Evolutionary conservation across 192 early-diverging fungal genomes (phyloP).

Genomic region (Entomortierella parvispora): DNA sequence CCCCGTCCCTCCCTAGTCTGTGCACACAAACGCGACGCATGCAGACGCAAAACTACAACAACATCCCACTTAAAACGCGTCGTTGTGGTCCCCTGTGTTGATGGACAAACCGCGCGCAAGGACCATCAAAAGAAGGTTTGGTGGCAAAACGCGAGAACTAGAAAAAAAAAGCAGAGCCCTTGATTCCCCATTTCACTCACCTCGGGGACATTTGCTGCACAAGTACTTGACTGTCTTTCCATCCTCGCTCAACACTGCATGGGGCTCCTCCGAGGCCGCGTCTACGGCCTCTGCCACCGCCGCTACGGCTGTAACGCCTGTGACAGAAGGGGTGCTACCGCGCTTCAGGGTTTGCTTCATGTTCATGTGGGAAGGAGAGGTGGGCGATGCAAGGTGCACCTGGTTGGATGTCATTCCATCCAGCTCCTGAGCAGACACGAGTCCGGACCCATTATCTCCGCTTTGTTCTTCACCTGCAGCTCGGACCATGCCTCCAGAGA

Average conservation of each 20-base stretch:
- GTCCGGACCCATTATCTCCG: too few species aligned
- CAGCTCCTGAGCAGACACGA: slow-evolving; percentile 2
- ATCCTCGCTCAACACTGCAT: slow-evolving; percentile 38
- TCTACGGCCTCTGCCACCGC: neutral
- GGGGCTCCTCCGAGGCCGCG: slow-evolving; percentile 24
- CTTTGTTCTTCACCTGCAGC: neutral
- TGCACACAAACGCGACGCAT: too few species aligned
- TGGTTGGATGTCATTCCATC: neutral
- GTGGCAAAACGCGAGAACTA: too few species aligned
- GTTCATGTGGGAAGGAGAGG: neutral
- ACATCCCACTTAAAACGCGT: too few species aligned
- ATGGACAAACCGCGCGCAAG: too few species aligned
- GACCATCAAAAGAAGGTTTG: too few species aligned
- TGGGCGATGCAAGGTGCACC: neutral
- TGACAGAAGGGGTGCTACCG: neutral
- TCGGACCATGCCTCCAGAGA: slow-evolving; percentile 29
- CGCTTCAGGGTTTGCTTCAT: neutral
- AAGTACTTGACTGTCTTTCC: slow-evolving; percentile 39
- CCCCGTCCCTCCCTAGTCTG: too few species aligned
- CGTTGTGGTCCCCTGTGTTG: too few species aligned
- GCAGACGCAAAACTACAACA: too few species aligned
- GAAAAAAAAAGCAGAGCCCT: neutral
- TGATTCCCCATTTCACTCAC: neutral
- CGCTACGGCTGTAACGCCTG: neutral
- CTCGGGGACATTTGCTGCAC: slow-evolving; percentile 41